phyloP scores from a whole-genome alignment of 164 flowering plant species.

The Sextonia rubra region DNA sequence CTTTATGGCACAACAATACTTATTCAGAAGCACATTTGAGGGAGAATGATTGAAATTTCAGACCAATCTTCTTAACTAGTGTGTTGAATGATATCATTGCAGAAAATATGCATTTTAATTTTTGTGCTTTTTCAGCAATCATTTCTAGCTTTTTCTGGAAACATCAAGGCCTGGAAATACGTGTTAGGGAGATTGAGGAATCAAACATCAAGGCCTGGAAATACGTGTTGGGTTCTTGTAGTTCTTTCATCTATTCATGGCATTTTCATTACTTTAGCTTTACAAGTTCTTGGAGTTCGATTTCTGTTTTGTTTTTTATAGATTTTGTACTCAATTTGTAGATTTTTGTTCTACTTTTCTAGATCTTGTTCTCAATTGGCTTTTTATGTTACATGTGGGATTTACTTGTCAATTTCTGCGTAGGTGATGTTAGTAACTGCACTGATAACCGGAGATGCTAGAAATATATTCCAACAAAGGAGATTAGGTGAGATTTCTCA shows the following conservation, averaged over 20 bases:
- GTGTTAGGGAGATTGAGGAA: slow-evolving; percentile 84
- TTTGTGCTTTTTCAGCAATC: neutral
- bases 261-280: neutral
- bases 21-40: neutral
- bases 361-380: neutral
- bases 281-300: neutral
- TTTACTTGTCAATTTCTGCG: slow-evolving; percentile 68
- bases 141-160: neutral
- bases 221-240: neutral
- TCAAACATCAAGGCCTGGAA: slow-evolving; percentile 49
- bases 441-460: slow-evolving; percentile 96
- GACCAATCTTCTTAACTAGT: neutral
- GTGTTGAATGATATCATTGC: neutral
- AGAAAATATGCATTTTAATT: neutral
- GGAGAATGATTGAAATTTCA: neutral
- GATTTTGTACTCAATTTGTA: neutral
- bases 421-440: slow-evolving; percentile 74
- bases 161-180: too few species aligned
- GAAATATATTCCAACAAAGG: slow-evolving; percentile 75
- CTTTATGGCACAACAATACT: neutral
- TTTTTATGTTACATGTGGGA: slow-evolving; percentile 30
- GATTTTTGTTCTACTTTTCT: too few species aligned
- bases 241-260: too few species aligned
- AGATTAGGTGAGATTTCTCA: slow-evolving; percentile 55
- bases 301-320: neutral